Evolutionary conservation across 139 green algal species (phyloP), one percentile per base, ranked within the genome.

Genomic region (Spirogloea muscicola): DNA sequence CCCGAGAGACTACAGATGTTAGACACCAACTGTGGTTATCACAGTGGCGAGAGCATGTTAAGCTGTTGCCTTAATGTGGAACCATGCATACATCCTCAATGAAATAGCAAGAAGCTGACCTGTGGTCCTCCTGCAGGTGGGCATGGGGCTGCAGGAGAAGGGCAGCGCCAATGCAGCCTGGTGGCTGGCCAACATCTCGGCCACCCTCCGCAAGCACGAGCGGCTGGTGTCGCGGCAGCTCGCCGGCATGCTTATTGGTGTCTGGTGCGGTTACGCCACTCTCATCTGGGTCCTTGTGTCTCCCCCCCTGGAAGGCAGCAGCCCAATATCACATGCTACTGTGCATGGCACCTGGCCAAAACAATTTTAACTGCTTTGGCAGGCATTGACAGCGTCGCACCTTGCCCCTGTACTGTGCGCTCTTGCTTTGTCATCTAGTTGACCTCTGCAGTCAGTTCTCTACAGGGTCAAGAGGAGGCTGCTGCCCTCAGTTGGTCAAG

Each of bases 401-500:
- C n/a, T n/a, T n/a, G n/a, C n/a, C n/a, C n/a, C n/a, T n/a, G n/a
- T n/a, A n/a, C n/a, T n/a, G n/a, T n/a, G n/a, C n/a, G n/a, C n/a
- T n/a, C n/a, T n/a, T n/a, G n/a, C n/a, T n/a, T n/a, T n/a, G n/a
- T n/a, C n/a, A n/a, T n/a, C n/a, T n/a, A n/a, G n/a, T n/a, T n/a
- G n/a, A n/a, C n/a, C n/a, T n/a, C n/a, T n/a, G n/a, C n/a, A n/a
- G n/a, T n/a, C n/a, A n/a, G n/a, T n/a, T n/a, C n/a, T n/a, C 9
- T 48, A 27, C 65, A 74, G 65, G 65, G 65, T 68, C 21, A 18
- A n/a, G 0, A 40, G 40, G 3, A 40, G 34, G 3, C 18, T 82
- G 31, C 10, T 55, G 38, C 51, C 21, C 18, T 79, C 74, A 5
- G 34, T 85, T 7, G 89, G 90, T n/a, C 88, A 94, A 48, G 86